phyloP scores from a whole-genome alignment of 129 eudicot species.

The Glebionis coronaria region DNA sequence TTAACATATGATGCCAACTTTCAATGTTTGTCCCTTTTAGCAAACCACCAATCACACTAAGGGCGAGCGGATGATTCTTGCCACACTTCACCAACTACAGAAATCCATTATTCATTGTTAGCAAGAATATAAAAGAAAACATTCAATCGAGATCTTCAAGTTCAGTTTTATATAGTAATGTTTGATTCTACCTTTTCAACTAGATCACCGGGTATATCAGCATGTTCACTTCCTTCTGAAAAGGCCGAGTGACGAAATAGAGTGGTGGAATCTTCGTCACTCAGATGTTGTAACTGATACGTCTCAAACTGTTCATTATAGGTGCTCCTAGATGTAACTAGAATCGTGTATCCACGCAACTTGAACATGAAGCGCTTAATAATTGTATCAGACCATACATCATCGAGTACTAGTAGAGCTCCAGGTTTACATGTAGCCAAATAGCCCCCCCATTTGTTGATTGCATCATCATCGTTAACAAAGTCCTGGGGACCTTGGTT shows the following conservation, averaged over 20 bases:
- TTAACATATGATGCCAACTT: neutral
- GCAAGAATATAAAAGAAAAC: too few relatives aligned
- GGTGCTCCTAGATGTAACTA: constrained; percentile 22
- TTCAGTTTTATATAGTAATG: too few relatives aligned
- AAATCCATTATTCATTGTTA: neutral
- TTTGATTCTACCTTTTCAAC: constrained; percentile 50
- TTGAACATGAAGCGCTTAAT: constrained; percentile 22
- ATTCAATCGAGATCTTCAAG: too few relatives aligned
- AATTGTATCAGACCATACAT: constrained; percentile 35
- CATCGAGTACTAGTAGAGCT: constrained; percentile 12
- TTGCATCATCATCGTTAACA: constrained; percentile 6
- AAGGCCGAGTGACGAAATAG: neutral
- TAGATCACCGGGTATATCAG: constrained; percentile 23
- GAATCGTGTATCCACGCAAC: constrained; percentile 28
- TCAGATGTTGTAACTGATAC: neutral
- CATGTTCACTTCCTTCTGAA: constrained; percentile 1
- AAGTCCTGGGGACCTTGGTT: neutral
- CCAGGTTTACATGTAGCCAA: neutral
- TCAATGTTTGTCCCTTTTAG: neutral
- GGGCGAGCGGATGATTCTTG: constrained; percentile 27
- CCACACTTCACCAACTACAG: constrained; percentile 32
- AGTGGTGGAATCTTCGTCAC: neutral
- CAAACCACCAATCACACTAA: constrained; percentile 16
- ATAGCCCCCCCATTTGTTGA: constrained; percentile 28
- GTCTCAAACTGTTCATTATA: neutral